Base-by-base conservation (phyloP, 805 yeast genomes). In the Cyberlindnera subsufficiens region DNA sequence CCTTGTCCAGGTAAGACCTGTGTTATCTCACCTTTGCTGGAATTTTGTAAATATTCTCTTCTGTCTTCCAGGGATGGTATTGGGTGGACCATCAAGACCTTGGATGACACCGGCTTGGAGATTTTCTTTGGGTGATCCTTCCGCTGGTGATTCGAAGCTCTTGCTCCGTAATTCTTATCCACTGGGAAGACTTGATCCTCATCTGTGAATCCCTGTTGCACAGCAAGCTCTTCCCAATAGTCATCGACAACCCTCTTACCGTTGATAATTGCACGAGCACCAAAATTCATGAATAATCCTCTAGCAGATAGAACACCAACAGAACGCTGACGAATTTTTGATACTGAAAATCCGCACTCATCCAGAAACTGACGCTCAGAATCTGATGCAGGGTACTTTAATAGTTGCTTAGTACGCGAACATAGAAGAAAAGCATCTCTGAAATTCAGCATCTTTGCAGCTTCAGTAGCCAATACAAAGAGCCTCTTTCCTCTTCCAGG, bases 361-460 rank as follows among this genome's bases (percentile, higher is more conserved):
- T 55, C 61, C 36, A 74, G 44, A 37, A 67, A 66, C 35, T 61
- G 59, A 38, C 62, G 58, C 33, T 72, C 75, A 20, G 55, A 59
- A 4, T 64, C 71, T 11, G 58, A 51, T 3, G 71, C 66, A 10
- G 52, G 47, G 19, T 64, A 50, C 37, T 70, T 69, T 41, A 53
- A 59, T 14, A 75, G 52, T 15, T 65, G 62, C 44, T 61, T 61
- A 50, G 64, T 60, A 43, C 62, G 56, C 39, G 66, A 61, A 50
- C 78, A 72, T 47, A 82, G 64, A 3, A 78, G 60, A 52, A 76
- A 78, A 32, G 78, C 72, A 51, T 77, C 82, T 42, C 75, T 62
- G 55, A 67, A 63, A 33, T 64, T 57, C 39, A 76, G 56, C 19
- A 63, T 56, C 46, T 75, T 63, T 37, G 73, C 71, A 45, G 64